Base-by-base conservation (phyloP, 2,329 filamentous ascomycete species). In the Cordyceps militaris region DNA sequence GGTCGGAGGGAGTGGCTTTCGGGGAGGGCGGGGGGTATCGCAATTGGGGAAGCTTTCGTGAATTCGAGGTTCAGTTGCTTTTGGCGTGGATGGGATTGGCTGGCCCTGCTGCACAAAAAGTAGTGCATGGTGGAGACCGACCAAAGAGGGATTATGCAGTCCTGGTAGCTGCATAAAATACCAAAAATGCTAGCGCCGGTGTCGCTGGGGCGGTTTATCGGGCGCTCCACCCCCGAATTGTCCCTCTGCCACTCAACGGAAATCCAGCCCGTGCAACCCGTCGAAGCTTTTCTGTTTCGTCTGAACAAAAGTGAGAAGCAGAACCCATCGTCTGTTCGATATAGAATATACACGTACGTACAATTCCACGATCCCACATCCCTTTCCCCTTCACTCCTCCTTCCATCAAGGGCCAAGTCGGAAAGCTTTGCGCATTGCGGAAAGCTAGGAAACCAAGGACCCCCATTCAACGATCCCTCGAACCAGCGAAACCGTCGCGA, bases 181-280 rank as follows among this genome's bases (percentile, higher is more conserved):
- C 6, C n/a, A 11, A 47, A 26, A 34, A 49, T 46, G 46, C n/a
- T 58, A 52, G 47, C 36, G 51, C 58, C 58, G 58, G 51, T 59
- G 52, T 59, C 58, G 58, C 58, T 57, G 55, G 24, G 38, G 32
- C 49, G 50, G 56, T 54, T 58, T 52, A 58, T 58, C 56, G 52
- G 38, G 42, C 13, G 21, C 32, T 28, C 30, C 49, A 28, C 38
- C 42, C 50, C 56, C 56, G 23, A 54, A 42, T 38, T 26, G 42
- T 38, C 26, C 23, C n/a, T 47, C 34, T 19, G 24, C 19, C 38
- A 38, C 53, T 56, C 54, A 56, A 56, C 54, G 54, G 47, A 51
- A 57, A 51, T 13, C 47, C 30, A 43, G 44, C n/a, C 34, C 23
- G 21, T 19, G 19, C 13, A 21, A 21, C 4, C 24, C 24, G 9